Conservation (phyloP, 768 basidiomycete genomes). For the Hygrophorus pudorinus region DNA sequence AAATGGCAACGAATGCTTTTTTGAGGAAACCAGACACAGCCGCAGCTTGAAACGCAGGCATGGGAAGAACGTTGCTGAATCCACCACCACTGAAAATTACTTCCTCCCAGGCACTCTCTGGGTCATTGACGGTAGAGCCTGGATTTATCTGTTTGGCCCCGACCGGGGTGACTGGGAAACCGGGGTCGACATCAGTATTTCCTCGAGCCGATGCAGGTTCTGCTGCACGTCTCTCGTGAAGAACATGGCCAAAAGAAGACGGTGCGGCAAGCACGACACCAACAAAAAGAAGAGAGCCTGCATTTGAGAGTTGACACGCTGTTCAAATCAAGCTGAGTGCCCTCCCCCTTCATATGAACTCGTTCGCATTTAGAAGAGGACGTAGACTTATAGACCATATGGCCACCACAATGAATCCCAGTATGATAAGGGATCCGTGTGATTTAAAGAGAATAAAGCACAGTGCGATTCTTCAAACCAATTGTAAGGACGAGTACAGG, state of each 20-base stretch:
- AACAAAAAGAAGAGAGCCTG: background rate
- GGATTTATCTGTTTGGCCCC: constrained; percentile 36
- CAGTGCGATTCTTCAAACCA: no score
- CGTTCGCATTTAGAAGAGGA: no score
- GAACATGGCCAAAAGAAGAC: background rate
- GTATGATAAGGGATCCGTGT: no score
- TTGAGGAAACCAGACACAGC: constrained; percentile 19
- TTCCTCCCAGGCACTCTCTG: constrained; percentile 16
- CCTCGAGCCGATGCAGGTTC: constrained; percentile 18
- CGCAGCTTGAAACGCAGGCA: no score
- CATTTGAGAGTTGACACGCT: no score
- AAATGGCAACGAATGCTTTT: constrained; percentile 10
- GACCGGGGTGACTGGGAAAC: constrained; percentile 25
- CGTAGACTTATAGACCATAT: no score
- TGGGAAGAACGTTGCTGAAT: no score
- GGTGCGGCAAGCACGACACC: background rate
- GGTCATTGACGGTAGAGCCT: constrained; percentile 17
- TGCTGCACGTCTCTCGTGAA: constrained; percentile 19
- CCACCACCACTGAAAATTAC: constrained; percentile 28
- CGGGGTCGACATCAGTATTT: constrained; percentile 22
- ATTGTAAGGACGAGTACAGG: no score
- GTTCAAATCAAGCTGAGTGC: no score
- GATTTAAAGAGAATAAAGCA: no score
- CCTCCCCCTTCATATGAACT: no score
- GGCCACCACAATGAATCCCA: no score